Percentiles rank a stretch among this genome's conserved stretches.
phyloP scores from a whole-genome alignment of 352 stramenopile species.

The Pilasporangium apinafurcum region DNA sequence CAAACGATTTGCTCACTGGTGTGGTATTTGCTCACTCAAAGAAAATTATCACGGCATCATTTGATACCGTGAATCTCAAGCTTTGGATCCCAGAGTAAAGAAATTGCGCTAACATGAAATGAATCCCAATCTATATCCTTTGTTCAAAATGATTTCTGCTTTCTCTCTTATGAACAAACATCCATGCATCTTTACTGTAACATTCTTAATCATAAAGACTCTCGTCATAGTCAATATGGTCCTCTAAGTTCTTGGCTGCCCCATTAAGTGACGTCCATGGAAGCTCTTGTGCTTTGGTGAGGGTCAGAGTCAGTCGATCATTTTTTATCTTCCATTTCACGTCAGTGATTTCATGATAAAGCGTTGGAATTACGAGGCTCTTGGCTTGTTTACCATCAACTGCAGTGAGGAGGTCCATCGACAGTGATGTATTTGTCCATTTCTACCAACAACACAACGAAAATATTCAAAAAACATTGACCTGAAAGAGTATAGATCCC shows the following conservation, averaged over 20 bases:
- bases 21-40: slow-evolving; percentile 44
- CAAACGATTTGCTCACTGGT: slow-evolving; percentile 58
- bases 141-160: not conserved
- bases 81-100: slow-evolving; percentile 54
- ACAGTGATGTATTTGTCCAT: slow-evolving; percentile 76
- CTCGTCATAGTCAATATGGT: slow-evolving; percentile 83
- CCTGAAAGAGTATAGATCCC: slow-evolving; percentile 4
- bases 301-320: slow-evolving; percentile 59
- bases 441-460: slow-evolving; percentile 22
- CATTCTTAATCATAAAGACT: slow-evolving; percentile 61
- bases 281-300: slow-evolving; percentile 49
- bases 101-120: not conserved
- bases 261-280: slow-evolving; percentile 79
- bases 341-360: slow-evolving; percentile 64
- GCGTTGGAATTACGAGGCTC: slow-evolving; percentile 64
- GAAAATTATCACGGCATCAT: slow-evolving; percentile 47
- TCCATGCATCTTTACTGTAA: not conserved
- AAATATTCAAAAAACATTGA: not conserved
- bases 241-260: slow-evolving; percentile 73
- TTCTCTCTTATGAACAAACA: too few relatives aligned
- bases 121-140: not conserved
- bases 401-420: slow-evolving; percentile 49
- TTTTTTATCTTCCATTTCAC: slow-evolving; percentile 52
- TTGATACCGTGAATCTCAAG: slow-evolving; percentile 68
- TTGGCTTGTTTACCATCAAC: slow-evolving; percentile 32